Evolutionary conservation across 768 basidiomycete genomes (phyloP).

Genomic region (Sutorius australiensis): DNA sequence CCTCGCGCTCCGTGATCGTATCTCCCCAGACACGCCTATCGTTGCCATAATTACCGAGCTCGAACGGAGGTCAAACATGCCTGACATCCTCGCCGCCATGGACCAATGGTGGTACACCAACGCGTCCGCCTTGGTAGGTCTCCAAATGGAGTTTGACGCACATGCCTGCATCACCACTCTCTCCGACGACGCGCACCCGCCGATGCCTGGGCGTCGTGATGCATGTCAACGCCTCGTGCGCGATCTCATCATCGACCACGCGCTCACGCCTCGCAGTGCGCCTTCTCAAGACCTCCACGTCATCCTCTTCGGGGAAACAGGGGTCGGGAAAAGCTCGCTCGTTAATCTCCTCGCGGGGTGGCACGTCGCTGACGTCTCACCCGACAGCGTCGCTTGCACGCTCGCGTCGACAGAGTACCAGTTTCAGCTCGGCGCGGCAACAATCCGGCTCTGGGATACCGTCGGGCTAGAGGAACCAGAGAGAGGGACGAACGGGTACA

Average conservation of each 20-base stretch:
- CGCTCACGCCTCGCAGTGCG: conserved; percentile 18
- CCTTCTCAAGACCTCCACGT: conserved; percentile 27
- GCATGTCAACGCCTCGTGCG: conserved; percentile 24
- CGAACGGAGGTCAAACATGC: conserved; percentile 7
- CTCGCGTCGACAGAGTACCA: conserved; percentile 26
- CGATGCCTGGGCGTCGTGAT: conserved; percentile 16
- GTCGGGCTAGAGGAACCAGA: conserved; percentile 30
- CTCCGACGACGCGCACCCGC: conserved; percentile 16
- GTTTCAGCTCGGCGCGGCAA: conserved; percentile 21
- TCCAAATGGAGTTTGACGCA: conserved; percentile 11
- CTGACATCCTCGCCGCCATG: conserved; percentile 15
- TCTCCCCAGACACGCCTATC: conserved; percentile 18
- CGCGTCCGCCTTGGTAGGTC: conserved; percentile 2
- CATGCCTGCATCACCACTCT: conserved; percentile 26
- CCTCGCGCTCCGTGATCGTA: conserved; percentile 13
- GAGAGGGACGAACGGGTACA: conserved; percentile 14
- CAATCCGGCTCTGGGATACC: conserved; percentile 32
- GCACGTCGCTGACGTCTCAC: conserved; percentile 24
- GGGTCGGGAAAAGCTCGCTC: conserved; percentile 33
- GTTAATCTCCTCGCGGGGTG: conserved; percentile 38
- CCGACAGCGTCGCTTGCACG: conserved; percentile 30
- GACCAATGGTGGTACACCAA: conserved; percentile 23
- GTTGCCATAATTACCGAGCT: conserved; percentile 20
- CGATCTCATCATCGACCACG: conserved; percentile 20
- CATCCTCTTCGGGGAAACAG: conserved; percentile 41